Evolutionary conservation across 257 asterid species (phyloP).

Genomic region (Solanum bulbocastanum): DNA sequence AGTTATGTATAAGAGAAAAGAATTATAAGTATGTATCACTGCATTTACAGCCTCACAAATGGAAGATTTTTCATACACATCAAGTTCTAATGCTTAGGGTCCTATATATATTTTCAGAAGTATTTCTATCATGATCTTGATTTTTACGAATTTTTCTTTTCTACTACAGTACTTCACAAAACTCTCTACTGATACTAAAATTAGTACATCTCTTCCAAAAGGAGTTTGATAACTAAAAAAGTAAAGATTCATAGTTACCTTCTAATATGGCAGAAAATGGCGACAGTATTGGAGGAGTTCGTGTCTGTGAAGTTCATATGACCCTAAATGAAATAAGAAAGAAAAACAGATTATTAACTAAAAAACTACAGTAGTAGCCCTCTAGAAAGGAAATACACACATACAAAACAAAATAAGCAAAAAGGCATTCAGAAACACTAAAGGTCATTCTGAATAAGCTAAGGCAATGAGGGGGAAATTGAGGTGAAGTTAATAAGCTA

Average conservation of each 20-base stretch:
- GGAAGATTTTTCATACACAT: not conserved
- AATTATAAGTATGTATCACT: not conserved
- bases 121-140: not conserved
- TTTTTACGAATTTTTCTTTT: not conserved
- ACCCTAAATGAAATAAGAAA: not conserved
- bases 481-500: too few relatives aligned
- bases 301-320: conserved; percentile 43
- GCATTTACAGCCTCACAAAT: not conserved
- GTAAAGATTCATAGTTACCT: conserved; percentile 31
- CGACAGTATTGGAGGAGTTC: conserved; percentile 79
- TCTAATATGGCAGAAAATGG: conserved; percentile 63
- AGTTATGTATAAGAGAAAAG: not conserved
- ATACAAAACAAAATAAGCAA: too few relatives aligned
- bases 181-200: not conserved
- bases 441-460: too few relatives aligned
- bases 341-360: not conserved
- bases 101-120: not conserved
- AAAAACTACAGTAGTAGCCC: not conserved
- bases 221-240: not conserved
- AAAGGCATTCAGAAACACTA: not conserved
- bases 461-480: too few relatives aligned
- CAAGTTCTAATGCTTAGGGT: not conserved
- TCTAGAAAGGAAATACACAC: not conserved
- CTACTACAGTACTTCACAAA: not conserved
- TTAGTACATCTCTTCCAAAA: not conserved